A percentile compares a stretch with the other conserved stretches of the same genome.
phyloP scores from a whole-genome alignment of 495 filamentous ascomycete species.

The Peziza echinospora region DNA sequence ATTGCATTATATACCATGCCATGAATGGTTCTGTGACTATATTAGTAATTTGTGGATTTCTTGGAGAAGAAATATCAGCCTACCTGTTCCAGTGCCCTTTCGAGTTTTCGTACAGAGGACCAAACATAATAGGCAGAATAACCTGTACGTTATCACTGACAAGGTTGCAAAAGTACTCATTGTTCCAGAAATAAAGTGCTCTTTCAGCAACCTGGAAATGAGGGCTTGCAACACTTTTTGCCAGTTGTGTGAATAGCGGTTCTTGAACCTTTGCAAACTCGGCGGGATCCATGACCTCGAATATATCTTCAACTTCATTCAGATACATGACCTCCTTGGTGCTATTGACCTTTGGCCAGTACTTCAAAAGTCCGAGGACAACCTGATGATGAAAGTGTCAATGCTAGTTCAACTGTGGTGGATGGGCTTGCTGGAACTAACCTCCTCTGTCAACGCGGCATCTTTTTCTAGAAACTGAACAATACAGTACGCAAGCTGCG shows the following conservation, averaged over 20 bases:
- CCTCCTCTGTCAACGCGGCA: conserved; percentile 89
- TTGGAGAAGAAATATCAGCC: conserved; percentile 12
- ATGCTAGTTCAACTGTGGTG: background rate
- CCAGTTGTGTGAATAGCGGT: conserved; percentile 86
- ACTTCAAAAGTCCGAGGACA: conserved; percentile 79
- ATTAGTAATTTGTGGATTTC: background rate
- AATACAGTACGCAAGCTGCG: conserved; percentile 95
- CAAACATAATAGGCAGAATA: conserved; percentile 98
- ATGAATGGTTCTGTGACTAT: conserved; percentile 61
- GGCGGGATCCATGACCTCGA: conserved; percentile 97
- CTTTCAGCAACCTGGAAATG: conserved; percentile 98
- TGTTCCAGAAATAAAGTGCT: conserved; percentile 99
- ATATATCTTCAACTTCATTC: conserved; percentile 98
- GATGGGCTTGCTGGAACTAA: too few species aligned
- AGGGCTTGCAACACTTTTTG: conserved; percentile 92
- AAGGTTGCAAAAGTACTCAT: conserved; percentile 98
- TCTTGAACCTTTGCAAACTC: conserved; percentile 99
- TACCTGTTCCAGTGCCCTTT: conserved; percentile 99
- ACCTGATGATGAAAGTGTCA: conserved; percentile 32
- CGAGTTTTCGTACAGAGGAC: conserved; percentile 94
- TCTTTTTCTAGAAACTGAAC: conserved; percentile 99
- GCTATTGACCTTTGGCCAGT: conserved; percentile 98
- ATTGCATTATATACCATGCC: conserved; percentile 99
- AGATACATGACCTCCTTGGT: conserved; percentile 99
- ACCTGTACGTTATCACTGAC: conserved; percentile 98